Percentiles rank a stretch among this genome's conserved stretches.
These are phyloP conservation scores for Sanghuangporus sanghuang DNA, from an alignment of 1,284 basidiomycete species.

Conservation along the genomic window DNA sequence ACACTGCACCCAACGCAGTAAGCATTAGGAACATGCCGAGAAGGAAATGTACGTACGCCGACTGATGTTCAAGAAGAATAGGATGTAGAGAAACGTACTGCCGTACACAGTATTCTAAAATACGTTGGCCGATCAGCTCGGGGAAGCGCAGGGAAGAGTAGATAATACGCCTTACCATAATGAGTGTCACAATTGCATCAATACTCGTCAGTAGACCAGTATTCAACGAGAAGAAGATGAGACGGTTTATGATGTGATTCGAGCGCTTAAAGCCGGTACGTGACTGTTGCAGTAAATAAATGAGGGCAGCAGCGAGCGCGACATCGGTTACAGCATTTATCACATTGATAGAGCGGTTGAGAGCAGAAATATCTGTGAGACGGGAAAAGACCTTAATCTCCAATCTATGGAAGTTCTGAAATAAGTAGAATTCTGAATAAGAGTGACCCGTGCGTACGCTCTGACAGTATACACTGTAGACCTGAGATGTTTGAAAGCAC, in stretches of 20 bases:
- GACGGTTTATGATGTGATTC: constrained; percentile 17
- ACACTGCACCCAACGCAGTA: constrained; percentile 6
- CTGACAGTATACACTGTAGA: constrained; percentile 3
- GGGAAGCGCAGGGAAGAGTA: neutral
- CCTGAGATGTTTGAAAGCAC: no score
- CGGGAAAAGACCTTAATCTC: constrained; percentile 3
- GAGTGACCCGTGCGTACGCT: neutral
- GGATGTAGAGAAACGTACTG: constrained; percentile 15
- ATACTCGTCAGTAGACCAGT: constrained; percentile 18
- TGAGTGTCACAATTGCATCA: constrained; percentile 15
- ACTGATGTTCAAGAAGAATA: constrained; percentile 15
- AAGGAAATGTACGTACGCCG: constrained; percentile 10
- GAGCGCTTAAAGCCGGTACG: constrained; percentile 17
- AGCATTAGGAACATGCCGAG: neutral
- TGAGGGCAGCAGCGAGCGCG: constrained; percentile 13
- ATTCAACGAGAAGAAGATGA: constrained; percentile 18
- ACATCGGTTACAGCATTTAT: constrained; percentile 11
- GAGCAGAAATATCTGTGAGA: constrained; percentile 7
- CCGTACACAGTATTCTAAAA: constrained; percentile 12
- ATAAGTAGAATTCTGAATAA: neutral
- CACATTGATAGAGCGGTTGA: constrained; percentile 14
- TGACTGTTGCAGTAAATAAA: constrained; percentile 12
- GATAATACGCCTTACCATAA: constrained; percentile 9
- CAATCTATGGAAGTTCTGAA: neutral
- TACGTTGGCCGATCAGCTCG: neutral